These are phyloP conservation scores for Paraphysoderma sedebokerense DNA, from an alignment of 371 early-diverging fungal species.

Conservation along the genomic window DNA sequence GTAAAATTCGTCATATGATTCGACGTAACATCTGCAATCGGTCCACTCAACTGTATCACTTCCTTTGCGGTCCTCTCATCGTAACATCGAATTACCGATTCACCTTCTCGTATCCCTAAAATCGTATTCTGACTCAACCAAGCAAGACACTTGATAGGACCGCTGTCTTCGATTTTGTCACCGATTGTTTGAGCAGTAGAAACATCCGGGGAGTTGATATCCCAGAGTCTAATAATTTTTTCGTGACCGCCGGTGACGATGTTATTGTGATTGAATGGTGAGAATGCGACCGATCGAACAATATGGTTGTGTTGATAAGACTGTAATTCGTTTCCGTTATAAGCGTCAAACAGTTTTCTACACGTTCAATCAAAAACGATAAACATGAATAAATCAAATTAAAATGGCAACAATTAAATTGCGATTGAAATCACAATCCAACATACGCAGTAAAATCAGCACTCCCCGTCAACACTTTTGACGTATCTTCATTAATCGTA, in stretches of 20 bases:
- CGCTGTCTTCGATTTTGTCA: too few species aligned
- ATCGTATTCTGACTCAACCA: too few species aligned
- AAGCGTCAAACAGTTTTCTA: conserved; percentile 69
- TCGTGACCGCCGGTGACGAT: conserved; percentile 68
- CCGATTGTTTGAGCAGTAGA: too few species aligned
- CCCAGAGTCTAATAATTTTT: conserved; percentile 57
- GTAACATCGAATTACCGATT: too few species aligned
- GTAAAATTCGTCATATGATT: too few species aligned
- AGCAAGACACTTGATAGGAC: too few species aligned
- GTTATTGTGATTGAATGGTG: conserved; percentile 31
- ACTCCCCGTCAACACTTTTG: conserved; percentile 64
- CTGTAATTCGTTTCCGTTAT: conserved; percentile 43
- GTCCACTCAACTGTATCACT: too few species aligned
- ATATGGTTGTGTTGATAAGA: conserved; percentile 58
- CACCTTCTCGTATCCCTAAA: too few species aligned
- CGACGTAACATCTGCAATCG: too few species aligned
- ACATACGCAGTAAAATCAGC: conserved; percentile 69
- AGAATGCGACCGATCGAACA: conserved; percentile 65
- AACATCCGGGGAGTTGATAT: conserved; percentile 46
- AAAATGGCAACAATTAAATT: background rate
- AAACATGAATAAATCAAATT: background rate
- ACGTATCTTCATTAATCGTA: conserved; percentile 48
- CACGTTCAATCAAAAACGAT: background rate
- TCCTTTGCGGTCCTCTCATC: too few species aligned
- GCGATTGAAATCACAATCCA: background rate